Evolutionary conservation across 371 early-diverging fungal species (phyloP), one percentile per base, ranked within the genome.

Genomic region (Mortierella sp.): DNA sequence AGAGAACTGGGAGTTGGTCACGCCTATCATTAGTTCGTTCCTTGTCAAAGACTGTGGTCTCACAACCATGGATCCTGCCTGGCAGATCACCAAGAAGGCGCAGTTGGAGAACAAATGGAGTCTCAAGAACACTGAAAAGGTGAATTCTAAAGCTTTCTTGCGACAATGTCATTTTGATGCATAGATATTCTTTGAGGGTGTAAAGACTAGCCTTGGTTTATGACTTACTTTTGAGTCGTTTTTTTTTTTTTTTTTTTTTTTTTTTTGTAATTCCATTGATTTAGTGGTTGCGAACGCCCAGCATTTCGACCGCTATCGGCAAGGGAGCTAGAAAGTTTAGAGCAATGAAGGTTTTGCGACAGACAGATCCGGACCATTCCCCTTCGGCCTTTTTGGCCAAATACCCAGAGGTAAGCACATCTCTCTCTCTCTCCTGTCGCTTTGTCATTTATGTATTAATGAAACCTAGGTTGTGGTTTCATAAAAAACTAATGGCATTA

Each of bases 101-200:
- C 83, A 85, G 62, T 84, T 84, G 37, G 89, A 89, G 52, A 87
- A 89, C 61, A 92, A 91, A 52, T 90, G 91, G 91, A 87, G 89
- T 72, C 68, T 90, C 29, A 91, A 90, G 73, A 91, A 91, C 43
- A 89, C 86, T 59, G 90, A 85, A 67, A 92, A 91, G 86, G 88
- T 87, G 75, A 67, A 44, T 45, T 16, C 4, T 23, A 30, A 5
- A 9, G 37, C 3, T 9, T 9, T 37, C 37, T 37, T 9, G n/a
- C 9, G 30, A 25, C 14, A 50, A 14, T 37, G 37, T 37, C 9
- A 3, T 5, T 5, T 37, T 37, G 37, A 37, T 37, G 37, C 5
- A 9, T 37, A 37, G 37, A 5, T 37, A 3, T 5, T 37, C 37
- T 37, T 37, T 5, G 9, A 37, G 37, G 37, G 9, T 37, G 9